These are phyloP conservation scores for Capsella rubella DNA, from an alignment of 441 rosid species.

Conservation along the genomic window DNA sequence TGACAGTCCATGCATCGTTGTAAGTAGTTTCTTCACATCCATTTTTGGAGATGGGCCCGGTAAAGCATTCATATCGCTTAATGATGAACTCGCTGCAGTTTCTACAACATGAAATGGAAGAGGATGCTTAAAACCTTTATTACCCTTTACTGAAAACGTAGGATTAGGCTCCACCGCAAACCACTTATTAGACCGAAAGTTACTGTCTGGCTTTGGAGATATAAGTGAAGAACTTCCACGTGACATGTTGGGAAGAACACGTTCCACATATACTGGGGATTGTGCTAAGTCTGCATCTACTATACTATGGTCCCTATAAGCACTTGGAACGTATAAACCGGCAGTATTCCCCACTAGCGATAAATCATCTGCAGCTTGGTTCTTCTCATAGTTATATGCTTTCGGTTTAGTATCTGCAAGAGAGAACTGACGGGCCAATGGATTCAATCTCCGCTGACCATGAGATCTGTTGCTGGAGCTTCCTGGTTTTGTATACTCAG, in stretches of 20 bases:
- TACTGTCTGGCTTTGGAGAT: conserved; percentile 27
- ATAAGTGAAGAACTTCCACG: conserved; percentile 34
- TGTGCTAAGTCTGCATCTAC: conserved; percentile 23
- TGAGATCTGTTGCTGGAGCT: conserved; percentile 31
- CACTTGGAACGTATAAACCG: conserved; percentile 29
- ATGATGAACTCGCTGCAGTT: conserved; percentile 34
- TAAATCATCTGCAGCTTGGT: conserved; percentile 34
- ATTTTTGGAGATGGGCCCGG: conserved; percentile 46
- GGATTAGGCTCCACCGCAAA: conserved; percentile 38
- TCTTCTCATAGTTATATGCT: conserved; percentile 29
- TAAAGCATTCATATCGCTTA: conserved; percentile 32
- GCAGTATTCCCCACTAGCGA: conserved; percentile 10
- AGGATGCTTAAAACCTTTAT: conserved; percentile 17
- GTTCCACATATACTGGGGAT: conserved; percentile 12
- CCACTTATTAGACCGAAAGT: conserved; percentile 42
- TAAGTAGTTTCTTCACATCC: conserved; percentile 50
- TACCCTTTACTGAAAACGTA: conserved; percentile 33
- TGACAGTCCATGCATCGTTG: conserved; percentile 55
- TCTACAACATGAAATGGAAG: conserved; percentile 39
- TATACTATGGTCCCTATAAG: conserved; percentile 30
- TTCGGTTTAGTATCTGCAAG: conserved; percentile 41
- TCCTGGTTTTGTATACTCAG: conserved; percentile 34
- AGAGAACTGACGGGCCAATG: conserved; percentile 51
- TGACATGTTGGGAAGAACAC: conserved; percentile 32
- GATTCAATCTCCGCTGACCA: conserved; percentile 46